A percentile compares a stretch with the other conserved stretches of the same genome.
These are phyloP conservation scores for Aureobasidium sp. DNA, from an alignment of 2,329 filamentous ascomycete genomes.

Conservation along the genomic window DNA sequence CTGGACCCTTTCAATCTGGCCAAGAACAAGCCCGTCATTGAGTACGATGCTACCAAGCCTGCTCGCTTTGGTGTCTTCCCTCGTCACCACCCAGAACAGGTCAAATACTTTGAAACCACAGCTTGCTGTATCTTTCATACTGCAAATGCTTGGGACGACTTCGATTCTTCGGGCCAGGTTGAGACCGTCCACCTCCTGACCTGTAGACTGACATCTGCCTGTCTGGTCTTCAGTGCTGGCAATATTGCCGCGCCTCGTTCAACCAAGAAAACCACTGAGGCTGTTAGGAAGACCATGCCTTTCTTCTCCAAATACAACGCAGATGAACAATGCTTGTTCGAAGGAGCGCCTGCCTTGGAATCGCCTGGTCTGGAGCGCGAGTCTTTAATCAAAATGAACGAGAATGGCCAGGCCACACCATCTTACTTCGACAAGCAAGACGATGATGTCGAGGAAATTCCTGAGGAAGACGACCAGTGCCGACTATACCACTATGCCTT, in stretches of 20 bases:
- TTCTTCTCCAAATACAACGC: conserved; percentile 42
- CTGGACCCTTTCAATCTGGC: conserved; percentile 57
- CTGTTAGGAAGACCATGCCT: conserved; percentile 33
- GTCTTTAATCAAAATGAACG: neutral
- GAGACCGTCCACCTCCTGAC: conserved; percentile 55
- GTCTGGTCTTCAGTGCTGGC: conserved; percentile 58
- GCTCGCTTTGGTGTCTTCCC: conserved; percentile 65
- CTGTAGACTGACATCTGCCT: conserved; percentile 60
- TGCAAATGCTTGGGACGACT: conserved; percentile 60
- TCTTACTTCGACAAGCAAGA: conserved; percentile 5
- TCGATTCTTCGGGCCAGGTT: conserved; percentile 29
- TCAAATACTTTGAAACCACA: conserved; percentile 62
- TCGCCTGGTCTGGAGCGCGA: conserved; percentile 15
- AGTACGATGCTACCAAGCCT: conserved; percentile 50
- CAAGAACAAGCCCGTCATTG: conserved; percentile 50
- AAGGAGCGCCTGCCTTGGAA: conserved; percentile 25
- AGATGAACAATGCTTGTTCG: conserved; percentile 25
- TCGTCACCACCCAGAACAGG: conserved; percentile 48
- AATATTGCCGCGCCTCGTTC: conserved; percentile 52
- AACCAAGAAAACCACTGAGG: conserved; percentile 22
- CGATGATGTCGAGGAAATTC: conserved; percentile 4
- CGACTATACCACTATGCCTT: conserved; percentile 65
- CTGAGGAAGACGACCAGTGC: conserved; percentile 56
- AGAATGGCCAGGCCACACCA: neutral
- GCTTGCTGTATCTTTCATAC: conserved; percentile 67